Evolutionary conservation across 2,329 filamentous ascomycete genomes (phyloP), one percentile per base, ranked within the genome.

Genomic region (Aureobasidium sp.): DNA sequence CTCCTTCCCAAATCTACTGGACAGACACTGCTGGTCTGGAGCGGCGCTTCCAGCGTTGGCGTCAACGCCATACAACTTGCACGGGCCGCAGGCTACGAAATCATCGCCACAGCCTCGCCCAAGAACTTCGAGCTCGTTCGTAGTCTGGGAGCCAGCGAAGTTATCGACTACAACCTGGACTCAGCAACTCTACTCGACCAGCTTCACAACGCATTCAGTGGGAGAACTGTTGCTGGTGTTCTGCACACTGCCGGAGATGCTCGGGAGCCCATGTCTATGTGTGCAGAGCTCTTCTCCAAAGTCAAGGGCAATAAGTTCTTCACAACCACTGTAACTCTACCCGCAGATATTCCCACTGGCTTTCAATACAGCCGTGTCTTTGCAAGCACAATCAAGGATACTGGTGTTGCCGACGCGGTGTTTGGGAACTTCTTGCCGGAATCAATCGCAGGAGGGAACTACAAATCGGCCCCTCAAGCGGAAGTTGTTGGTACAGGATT

Each of bases 1-100:
- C 6, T 56, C 12, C n/a, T 29, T 27, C 44, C 51, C 11, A 64
- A 71, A 41, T 20, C 65, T 2, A 70, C 66, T 5, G 70, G 70
- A 17, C 71, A 76, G 53, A 67, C 71, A 51, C 42, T 79, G 0
- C 66, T 83, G 5, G 68, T 83, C 15, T 84, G 80, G 78, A 81
- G 81, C n/a, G 82, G 81, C 0, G 75, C 78, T 2, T 76, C 77
- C 0, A 74, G 72, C 17, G 78, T 80, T 0, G 79, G 81, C 1
- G 74, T 74, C 44, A 76, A 74, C 47, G 77, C 76, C 0, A 75
- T 81, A 12, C 81, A 82, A 63, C 70, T 82, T 0, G 74, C 75
- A 1, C 68, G 71, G 6, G 74, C 73, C 0, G 74, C 77, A 0
- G 80, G 80, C 0, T 79, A 77, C 63, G 70, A 77, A 15, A 79